Evolutionary conservation across 441 rosid species (phyloP), one percentile per base, ranked within the genome.

Genomic region (Gossypium lobatum): DNA sequence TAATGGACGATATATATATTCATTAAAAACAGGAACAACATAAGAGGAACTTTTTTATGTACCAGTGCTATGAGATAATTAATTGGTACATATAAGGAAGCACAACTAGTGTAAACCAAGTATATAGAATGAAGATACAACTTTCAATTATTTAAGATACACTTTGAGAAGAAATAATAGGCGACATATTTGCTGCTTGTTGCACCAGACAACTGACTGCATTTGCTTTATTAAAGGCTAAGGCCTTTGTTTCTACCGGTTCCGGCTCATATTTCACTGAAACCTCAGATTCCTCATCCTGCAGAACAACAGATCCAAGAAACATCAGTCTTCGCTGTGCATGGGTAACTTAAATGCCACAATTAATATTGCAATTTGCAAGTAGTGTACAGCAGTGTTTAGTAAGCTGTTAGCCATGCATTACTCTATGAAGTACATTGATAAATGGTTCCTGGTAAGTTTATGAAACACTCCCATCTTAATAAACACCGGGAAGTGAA

Each of bases 261-360:
- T 55, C 54, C 6, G 37, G 20, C 25, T 69, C 28, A 8, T 55
- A 46, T 48, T 73, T 72, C 75, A 79, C 69, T 76, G 77, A 52
- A 86, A 74, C 73, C 79, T 73, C 9, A 86, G 85, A 78, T 71
- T 59, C 82, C 78, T 81, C 73, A 84, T 52, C 83, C 89, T 84
- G 79, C 82, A 79, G 13, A 0, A 2, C 52, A 57, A 18, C 31
- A 31, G 26, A 20, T 57, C 62, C 62, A 21, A 21, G 23, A 45
- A 11, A 67, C 20, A 37, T 55, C 72, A 71, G 46, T 4, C 21
- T 52, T 50, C 53, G 26, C 61, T 17, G 13, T 60, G 9, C 60
- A 55, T 8, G 25, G 3, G 6, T 25, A 26, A 4, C 17, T 16
- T 10, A 37, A 37, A 37, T 37, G 42, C 10, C 42, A 37, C 42